Evolutionary conservation across 495 filamentous ascomycete species (phyloP).

Genomic region (Hypoxylon fuscum): DNA sequence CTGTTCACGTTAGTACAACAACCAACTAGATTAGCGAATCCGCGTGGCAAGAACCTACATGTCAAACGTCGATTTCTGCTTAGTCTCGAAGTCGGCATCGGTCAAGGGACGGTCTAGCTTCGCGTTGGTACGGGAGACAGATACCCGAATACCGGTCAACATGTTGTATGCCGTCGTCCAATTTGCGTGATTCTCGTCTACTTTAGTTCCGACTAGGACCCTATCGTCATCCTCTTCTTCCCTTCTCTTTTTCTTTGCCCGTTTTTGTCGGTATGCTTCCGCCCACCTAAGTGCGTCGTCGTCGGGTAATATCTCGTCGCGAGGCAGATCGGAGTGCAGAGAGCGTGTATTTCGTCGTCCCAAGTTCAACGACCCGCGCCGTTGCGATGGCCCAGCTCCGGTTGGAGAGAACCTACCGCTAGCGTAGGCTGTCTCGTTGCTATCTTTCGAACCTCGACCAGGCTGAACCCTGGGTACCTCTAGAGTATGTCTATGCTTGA

Average conservation of each 20-base stretch:
- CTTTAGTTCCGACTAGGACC: slow-evolving; percentile 96
- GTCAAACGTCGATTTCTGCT: slow-evolving; percentile 98
- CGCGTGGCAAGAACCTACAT: slow-evolving; percentile 67
- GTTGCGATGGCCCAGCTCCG: slow-evolving; percentile 50
- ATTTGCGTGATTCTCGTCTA: slow-evolving; percentile 96
- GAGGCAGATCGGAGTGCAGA: slow-evolving; percentile 79
- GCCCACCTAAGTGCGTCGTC: slow-evolving; percentile 93
- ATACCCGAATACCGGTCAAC: slow-evolving; percentile 97
- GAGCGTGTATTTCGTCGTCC: slow-evolving; percentile 83
- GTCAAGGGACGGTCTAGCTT: slow-evolving; percentile 91
- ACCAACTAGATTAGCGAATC: not conserved
- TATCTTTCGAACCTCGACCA: slow-evolving; percentile 61
- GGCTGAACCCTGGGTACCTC: slow-evolving; percentile 76
- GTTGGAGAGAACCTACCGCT: slow-evolving; percentile 90
- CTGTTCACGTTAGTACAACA: slow-evolving; percentile 53
- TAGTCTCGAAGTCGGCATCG: slow-evolving; percentile 87
- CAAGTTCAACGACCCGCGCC: slow-evolving; percentile 83
- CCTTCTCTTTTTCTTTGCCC: slow-evolving; percentile 81
- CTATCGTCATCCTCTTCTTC: slow-evolving; percentile 95
- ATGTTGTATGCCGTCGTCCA: slow-evolving; percentile 99
- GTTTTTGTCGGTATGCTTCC: slow-evolving; percentile 88
- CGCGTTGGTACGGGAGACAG: slow-evolving; percentile 94
- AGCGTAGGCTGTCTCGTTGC: slow-evolving; percentile 70
- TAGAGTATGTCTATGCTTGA: slow-evolving; percentile 88
- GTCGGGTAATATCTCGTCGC: slow-evolving; percentile 85